Evolutionary conservation across 2,329 filamentous ascomycete genomes (phyloP).

Genomic region (Metarhizium guizhouense): DNA sequence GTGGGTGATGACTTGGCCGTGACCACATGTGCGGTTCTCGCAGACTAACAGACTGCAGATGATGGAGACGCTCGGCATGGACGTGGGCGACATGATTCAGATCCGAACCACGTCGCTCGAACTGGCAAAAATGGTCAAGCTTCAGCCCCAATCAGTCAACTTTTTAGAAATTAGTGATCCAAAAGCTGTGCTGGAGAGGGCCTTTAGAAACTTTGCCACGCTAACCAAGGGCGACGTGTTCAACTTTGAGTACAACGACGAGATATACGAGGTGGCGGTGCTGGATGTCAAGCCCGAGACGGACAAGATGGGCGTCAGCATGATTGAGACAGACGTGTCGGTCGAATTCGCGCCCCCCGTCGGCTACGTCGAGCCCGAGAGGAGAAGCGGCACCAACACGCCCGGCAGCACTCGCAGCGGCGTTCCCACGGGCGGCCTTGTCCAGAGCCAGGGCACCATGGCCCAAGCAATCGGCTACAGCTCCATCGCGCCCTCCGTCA

Average conservation of each 20-base stretch:
- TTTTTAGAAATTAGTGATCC: conserved; percentile 97
- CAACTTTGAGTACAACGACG: conserved; percentile 94
- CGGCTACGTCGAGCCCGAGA: conserved; percentile 84
- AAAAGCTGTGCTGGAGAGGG: conserved; percentile 93
- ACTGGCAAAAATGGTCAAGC: conserved; percentile 85
- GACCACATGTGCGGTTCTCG: neutral
- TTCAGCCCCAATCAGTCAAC: conserved; percentile 85
- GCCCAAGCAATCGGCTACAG: conserved; percentile 96
- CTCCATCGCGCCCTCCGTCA: conserved; percentile 72
- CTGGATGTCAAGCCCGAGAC: conserved; percentile 84
- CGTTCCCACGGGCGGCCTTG: conserved; percentile 59
- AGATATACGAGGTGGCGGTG: conserved; percentile 85
- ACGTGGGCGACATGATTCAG: conserved; percentile 89
- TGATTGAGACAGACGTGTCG: conserved; percentile 91
- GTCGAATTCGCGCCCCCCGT: conserved; percentile 94
- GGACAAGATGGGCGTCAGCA: conserved; percentile 78
- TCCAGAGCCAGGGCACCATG: conserved; percentile 88
- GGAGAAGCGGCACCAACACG: conserved; percentile 74
- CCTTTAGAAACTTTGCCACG: conserved; percentile 91
- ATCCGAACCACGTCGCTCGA: conserved; percentile 91
- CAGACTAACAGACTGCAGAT: conserved; percentile 47
- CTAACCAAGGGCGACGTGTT: conserved; percentile 91
- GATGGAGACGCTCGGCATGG: conserved; percentile 84
- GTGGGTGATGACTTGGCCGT: conserved; percentile 34
- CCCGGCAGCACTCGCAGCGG: conserved; percentile 59